Evolutionary conservation across 805 yeast genomes (phyloP).

Genomic region (Saturnispora besseyi): DNA sequence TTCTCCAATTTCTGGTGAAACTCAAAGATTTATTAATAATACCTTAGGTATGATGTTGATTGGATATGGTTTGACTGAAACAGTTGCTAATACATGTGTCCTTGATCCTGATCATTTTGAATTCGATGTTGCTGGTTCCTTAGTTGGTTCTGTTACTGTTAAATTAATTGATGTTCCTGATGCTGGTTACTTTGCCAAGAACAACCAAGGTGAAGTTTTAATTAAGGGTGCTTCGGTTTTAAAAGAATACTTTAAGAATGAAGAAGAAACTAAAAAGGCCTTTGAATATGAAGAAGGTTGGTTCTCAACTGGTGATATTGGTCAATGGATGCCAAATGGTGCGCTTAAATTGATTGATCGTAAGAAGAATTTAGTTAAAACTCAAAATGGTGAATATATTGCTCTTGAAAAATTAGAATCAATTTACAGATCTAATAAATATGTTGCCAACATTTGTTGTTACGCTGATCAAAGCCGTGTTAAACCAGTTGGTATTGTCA

Average conservation of each 20-base stretch:
- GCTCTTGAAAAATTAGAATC: conserved; percentile 94
- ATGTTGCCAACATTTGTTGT: conserved; percentile 77
- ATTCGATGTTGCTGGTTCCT: conserved; percentile 71
- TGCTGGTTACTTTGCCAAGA: conserved; percentile 82
- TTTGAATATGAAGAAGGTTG: conserved; percentile 75
- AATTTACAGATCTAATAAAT: conserved; percentile 72
- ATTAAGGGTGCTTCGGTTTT: conserved; percentile 68
- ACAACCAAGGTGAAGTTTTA: conserved; percentile 88
- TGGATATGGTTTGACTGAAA: conserved; percentile 96
- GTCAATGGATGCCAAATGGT: conserved; percentile 81
- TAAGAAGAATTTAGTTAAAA: conserved; percentile 91
- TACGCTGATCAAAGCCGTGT: conserved; percentile 85
- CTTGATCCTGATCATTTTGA: conserved; percentile 58
- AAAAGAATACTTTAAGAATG: conserved; percentile 73
- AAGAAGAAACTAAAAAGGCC: conserved; percentile 67
- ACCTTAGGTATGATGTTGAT: conserved; percentile 78
- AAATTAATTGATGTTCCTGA: conserved; percentile 88
- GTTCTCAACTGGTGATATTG: conserved; percentile 97
- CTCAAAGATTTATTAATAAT: conserved; percentile 72
- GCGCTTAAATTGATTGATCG: conserved; percentile 82
- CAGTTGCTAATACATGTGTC: conserved; percentile 80
- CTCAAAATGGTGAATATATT: conserved; percentile 93
- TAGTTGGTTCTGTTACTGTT: conserved; percentile 74
- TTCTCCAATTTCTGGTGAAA: conserved; percentile 72
- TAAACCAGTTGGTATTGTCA: conserved; percentile 85